Base-by-base conservation (phyloP, 202 grass and related monocot genomes). In the Dendrocalamus latiflorus region DNA sequence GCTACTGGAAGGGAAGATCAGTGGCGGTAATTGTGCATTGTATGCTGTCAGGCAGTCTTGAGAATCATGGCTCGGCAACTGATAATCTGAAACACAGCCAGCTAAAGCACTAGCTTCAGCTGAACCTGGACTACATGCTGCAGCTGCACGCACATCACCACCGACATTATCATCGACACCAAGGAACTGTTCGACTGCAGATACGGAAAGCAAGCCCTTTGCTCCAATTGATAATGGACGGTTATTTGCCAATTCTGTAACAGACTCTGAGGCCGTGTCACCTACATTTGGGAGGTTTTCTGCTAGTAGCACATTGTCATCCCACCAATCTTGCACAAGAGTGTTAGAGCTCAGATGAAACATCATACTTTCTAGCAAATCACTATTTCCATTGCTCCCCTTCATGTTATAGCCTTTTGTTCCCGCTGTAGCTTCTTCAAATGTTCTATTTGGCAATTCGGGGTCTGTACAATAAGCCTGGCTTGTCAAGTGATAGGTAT, bases 181-280 rank as follows among this genome's bases (percentile, higher is more conserved):
- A 77, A 98, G 68, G 25, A 98, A 86, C 64, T 93, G 78, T 48
- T 95, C 91, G 44, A 93, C 72, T 68, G 74, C 44, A 56, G 91
- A 80, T 79, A 92, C 89, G 44, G 82, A 76, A 79, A 88, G 77
- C 11, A 89, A 60, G 3, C 81, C 74, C 53, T 57, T 88, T 22
- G 58, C 84, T 85, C 73, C 81, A 81, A 70, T 48, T 55, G 80
- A 55, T 41, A 81, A 51, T 42, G 50, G 61, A 38, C 64, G 58
- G 81, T 36, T 91, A n/a, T 70, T 88, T 59, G 63, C 22, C 63
- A 44, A 78, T 78, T 65, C 86, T 75, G 89, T 81, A 37, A 70
- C 24, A 69, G 67, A 63, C 8, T 78, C 81, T 43, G 72, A 77
- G 68, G 54, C 38, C 25, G 47, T 81, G 37, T 69, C 83, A 80